Conservation (phyloP, 176 grass and related monocot species). For the Zizania latifolia region DNA sequence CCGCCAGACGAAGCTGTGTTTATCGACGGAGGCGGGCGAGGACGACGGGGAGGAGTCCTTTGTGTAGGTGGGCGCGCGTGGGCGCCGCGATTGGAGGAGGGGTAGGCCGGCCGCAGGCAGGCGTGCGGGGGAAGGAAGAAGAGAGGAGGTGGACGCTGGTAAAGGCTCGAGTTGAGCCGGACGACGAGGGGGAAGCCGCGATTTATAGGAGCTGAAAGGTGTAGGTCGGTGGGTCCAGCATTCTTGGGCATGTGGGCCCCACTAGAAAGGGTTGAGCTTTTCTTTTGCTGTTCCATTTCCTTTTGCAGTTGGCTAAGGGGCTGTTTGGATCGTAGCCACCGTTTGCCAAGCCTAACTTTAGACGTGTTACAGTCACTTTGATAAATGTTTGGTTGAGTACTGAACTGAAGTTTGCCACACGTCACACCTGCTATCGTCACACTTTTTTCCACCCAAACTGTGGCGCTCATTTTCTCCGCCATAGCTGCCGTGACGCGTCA, state of each 20-base stretch:
- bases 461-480: too few relatives aligned
- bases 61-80: slow-evolving; percentile 31
- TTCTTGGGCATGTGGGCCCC: not conserved
- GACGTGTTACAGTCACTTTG: too few relatives aligned
- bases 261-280: not conserved
- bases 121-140: not conserved
- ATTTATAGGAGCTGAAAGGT: slow-evolving; percentile 35
- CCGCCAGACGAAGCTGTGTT: too few relatives aligned
- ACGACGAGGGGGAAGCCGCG: not conserved
- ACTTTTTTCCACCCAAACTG: too few relatives aligned
- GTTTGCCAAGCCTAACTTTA: too few relatives aligned
- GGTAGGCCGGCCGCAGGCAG: too few relatives aligned
- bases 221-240: slow-evolving; percentile 39
- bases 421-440: too few relatives aligned
- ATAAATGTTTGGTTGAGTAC: too few relatives aligned
- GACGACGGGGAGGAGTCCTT: not conserved
- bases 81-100: not conserved
- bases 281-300: not conserved
- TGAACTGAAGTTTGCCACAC: too few relatives aligned
- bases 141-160: not conserved
- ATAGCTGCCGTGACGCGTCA: too few relatives aligned
- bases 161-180: slow-evolving; percentile 17
- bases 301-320: too few relatives aligned
- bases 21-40: not conserved
- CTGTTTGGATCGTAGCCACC: too few relatives aligned